Evolutionary conservation across 2,329 filamentous ascomycete genomes (phyloP).

Genomic region (Ophiostoma perfectum): DNA sequence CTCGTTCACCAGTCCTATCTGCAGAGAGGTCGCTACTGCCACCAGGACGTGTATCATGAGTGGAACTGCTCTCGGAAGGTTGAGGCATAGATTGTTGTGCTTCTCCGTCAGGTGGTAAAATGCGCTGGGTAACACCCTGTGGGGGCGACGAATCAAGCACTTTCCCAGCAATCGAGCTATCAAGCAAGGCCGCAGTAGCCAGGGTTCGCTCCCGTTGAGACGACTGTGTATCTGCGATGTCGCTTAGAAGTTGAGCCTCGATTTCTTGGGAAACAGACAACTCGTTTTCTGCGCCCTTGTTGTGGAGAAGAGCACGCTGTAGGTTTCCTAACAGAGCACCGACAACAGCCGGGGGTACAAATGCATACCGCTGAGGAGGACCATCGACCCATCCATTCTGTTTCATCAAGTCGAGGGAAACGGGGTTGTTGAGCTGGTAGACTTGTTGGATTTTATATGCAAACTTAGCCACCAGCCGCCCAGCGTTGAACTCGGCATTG

Average conservation of each 20-base stretch:
- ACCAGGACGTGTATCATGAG: background rate
- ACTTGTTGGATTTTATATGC: constrained; percentile 53
- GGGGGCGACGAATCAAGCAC: background rate
- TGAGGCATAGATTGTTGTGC: background rate
- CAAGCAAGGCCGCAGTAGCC: background rate
- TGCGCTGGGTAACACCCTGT: background rate
- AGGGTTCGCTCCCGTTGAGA: constrained; percentile 9
- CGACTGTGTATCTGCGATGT: constrained; percentile 31
- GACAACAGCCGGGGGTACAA: constrained; percentile 52
- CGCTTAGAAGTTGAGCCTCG: constrained; percentile 46
- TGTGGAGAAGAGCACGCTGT: constrained; percentile 45
- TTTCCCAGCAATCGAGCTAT: background rate
- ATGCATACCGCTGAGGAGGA: constrained; percentile 46
- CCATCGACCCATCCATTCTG: constrained; percentile 50
- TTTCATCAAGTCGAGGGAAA: constrained; percentile 47
- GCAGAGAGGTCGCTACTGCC: background rate
- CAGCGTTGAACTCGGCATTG: constrained; percentile 48
- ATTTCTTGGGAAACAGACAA: constrained; percentile 47
- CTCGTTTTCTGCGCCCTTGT: constrained; percentile 9
- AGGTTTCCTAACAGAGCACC: constrained; percentile 56
- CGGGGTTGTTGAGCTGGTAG: constrained; percentile 58
- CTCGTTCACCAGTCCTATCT: background rate
- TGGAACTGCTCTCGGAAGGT: background rate
- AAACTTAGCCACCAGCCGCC: constrained; percentile 36
- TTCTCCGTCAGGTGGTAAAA: background rate